Evolutionary conservation across 768 basidiomycete genomes (phyloP), one percentile per base, ranked within the genome.

Genomic region (Wakefieldia striispora): DNA sequence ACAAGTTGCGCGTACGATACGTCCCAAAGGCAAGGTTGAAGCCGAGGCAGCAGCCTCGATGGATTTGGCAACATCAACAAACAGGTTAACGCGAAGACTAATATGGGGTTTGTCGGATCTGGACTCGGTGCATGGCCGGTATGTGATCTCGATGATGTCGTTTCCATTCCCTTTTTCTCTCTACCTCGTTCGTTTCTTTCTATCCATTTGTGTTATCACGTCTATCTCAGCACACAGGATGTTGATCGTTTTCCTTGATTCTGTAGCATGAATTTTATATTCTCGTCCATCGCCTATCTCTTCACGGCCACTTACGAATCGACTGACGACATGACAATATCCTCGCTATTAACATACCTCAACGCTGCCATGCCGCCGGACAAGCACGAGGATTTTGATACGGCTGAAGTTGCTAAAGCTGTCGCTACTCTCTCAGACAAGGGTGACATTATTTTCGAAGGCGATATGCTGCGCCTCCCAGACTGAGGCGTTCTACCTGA

Each of bases 361-460:
- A 89, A 89, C 59, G 81, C 86, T 2, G 86, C 86, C 5, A 79
- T 89, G 71, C 88, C 88, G 4, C 73, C 72, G 23, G 87, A 88
- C 62, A 89, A 89, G 67, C 81, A 88, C 61, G 87, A 89, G 70
- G 87, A 90, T 55, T 90, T 87, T 53, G 87, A 90, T 65, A 87
- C 85, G 12, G 75, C 75, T 2, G 88, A 90, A 68, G 85, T 90
- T 16, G 76, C 75, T 6, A 72, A 73, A 41, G 75, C 74, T 4
- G 76, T 76, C 13, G 76, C 70, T 1, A 57, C 63, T 12, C 56
- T 82, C 42, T 71, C 75, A 34, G 80, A 78, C 24, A 70, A 70
- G 49, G 78, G 79, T 0, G 66, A 73, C 34, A 67, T 82, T 8
- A 56, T 73, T 23, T 72, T 81, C 40, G 77, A 81, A 60, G 82